A percentile compares a stretch with the other conserved stretches of the same genome.
These are phyloP conservation scores for Penicillium palitans DNA, from an alignment of 2,329 filamentous ascomycete genomes.

Conservation along the genomic window DNA sequence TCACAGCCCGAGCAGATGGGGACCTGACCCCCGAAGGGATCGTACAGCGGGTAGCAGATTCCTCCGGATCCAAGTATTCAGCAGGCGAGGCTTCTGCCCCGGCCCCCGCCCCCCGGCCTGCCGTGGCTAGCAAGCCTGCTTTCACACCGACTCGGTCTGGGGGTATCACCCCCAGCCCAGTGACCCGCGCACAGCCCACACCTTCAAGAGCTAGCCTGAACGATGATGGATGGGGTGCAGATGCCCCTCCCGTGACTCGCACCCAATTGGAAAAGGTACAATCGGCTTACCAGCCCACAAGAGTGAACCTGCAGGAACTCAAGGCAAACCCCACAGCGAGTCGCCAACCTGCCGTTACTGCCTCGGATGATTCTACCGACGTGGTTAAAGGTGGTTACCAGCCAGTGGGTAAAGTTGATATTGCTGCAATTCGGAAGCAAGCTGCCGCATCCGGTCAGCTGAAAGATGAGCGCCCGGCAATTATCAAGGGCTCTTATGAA, in stretches of 20 bases:
- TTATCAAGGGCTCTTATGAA: conserved; percentile 90
- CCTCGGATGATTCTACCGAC: conserved; percentile 55
- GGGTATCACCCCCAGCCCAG: conserved; percentile 64
- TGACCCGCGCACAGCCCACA: conserved; percentile 51
- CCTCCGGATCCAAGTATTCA: conserved; percentile 93
- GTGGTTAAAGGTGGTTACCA: conserved; percentile 86
- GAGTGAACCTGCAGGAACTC: conserved; percentile 87
- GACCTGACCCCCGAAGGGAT: conserved; percentile 87
- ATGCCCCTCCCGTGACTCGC: conserved; percentile 87
- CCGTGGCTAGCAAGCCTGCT: conserved; percentile 82
- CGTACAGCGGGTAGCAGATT: conserved; percentile 89
- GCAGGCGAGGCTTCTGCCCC: conserved; percentile 52
- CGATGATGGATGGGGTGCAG: conserved; percentile 88
- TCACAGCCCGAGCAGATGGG: conserved; percentile 87
- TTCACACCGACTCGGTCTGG: conserved; percentile 74
- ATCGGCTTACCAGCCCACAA: conserved; percentile 90
- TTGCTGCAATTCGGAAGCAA: conserved; percentile 79
- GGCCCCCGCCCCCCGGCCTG: conserved; percentile 59
- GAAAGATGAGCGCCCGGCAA: conserved; percentile 74
- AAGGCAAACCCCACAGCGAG: conserved; percentile 64
- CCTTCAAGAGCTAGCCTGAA: conserved; percentile 62
- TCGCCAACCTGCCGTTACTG: conserved; percentile 50
- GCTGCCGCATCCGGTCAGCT: conserved; percentile 58
- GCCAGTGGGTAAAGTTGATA: conserved; percentile 96
- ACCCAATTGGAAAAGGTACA: conserved; percentile 88